phyloP scores from a whole-genome alignment of 2,329 filamentous ascomycete genomes.

The Pseudodiploospora longispora region DNA sequence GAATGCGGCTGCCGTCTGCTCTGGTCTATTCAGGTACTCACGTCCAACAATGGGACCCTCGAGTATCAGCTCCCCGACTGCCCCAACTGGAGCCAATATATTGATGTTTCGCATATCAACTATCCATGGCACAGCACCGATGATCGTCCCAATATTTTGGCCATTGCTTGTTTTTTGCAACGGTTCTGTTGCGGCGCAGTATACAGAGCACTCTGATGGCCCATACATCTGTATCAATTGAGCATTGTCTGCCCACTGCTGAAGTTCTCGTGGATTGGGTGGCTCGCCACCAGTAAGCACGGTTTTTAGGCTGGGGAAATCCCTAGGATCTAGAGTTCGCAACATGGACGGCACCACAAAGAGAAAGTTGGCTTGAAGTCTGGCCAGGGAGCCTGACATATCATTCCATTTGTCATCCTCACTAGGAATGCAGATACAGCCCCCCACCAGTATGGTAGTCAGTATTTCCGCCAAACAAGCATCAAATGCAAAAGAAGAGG shows the following conservation, averaged over 20 bases:
- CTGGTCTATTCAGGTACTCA: conserved; percentile 19
- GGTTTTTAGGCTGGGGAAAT: background rate
- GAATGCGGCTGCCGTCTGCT: conserved; percentile 26
- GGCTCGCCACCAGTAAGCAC: background rate
- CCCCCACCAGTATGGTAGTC: background rate
- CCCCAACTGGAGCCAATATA: conserved; percentile 5
- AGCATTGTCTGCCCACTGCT: background rate
- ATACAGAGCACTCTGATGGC: background rate
- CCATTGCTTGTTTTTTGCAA: background rate
- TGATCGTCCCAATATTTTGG: conserved; percentile 1
- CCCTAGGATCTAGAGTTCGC: background rate
- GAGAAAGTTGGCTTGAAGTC: background rate
- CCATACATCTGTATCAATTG: background rate
- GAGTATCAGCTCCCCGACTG: conserved; percentile 8
- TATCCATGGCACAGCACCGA: conserved; percentile 6
- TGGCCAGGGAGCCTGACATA: background rate
- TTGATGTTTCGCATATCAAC: conserved; percentile 9
- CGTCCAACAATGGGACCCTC: conserved; percentile 7
- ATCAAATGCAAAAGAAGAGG: background rate
- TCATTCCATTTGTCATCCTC: background rate
- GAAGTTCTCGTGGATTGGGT: no score
- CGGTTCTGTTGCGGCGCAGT: conserved; percentile 4
- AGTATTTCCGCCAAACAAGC: background rate
- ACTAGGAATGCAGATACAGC: background rate
- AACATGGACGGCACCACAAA: background rate